Base-by-base conservation (phyloP, 129 eudicot species). In the Centella asiatica region DNA sequence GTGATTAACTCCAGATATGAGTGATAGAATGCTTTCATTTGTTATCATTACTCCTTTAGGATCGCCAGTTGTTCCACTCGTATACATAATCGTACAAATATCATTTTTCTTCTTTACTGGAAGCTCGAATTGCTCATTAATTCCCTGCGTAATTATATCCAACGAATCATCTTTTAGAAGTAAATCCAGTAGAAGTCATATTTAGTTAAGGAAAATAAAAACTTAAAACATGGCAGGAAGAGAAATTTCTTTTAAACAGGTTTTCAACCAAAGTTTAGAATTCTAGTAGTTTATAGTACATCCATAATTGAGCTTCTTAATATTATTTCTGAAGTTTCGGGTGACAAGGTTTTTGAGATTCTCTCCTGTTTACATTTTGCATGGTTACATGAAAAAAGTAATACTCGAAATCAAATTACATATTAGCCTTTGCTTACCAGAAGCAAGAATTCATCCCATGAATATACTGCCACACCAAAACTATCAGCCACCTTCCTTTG, bases 21-120 rank as follows among this genome's bases (percentile, higher is more conserved):
- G 69, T 1, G 95, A 81, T 60, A 87, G 84, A 69, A 92, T 78
- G 81, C 84, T 84, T 70, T 92, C 90, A 42, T 87, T 82, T 54
- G 98, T 75, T 64, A 92, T 69, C 77, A 87, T 69, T 9, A 92
- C 98, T 72, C 98, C 98, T 62, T 92, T 92, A 4, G 98, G 98
- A 57, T 92, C 95, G 9, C 96, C 95, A 2, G 98, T 92, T 29
- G 98, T 92, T 64, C 96, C 98, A 70, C 98, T 92, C 5, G 96
- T 92, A 72, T 92, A 92, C 96, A 92, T 92, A 53, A 87, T 87
- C 12, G 98, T 92, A 44, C 95, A 87, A 13, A 84, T 76, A 57
- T 92, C 98, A 13, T 78, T 92, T 58, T 63, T 87, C 70, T 64
- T 84, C 83, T 92, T 92, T 6, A 17, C 40, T 36, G 98, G 98